These are phyloP conservation scores for Botryotinia convoluta DNA, from an alignment of 2,329 filamentous ascomycete species.

Conservation along the genomic window DNA sequence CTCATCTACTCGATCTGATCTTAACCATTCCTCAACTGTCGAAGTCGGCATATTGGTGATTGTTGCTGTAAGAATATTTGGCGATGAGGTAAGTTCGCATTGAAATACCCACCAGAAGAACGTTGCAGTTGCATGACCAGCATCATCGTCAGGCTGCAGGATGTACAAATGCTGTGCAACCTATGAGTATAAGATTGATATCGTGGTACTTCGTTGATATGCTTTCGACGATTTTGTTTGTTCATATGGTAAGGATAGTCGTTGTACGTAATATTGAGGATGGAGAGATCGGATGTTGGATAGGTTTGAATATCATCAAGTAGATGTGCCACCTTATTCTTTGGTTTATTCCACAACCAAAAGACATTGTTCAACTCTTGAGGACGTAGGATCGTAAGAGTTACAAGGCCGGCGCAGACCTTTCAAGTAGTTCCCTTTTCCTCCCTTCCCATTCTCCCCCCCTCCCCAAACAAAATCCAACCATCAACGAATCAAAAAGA, in stretches of 20 bases:
- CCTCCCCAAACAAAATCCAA: not conserved
- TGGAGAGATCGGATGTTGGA: slow-evolving; percentile 20
- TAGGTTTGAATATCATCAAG: slow-evolving; percentile 13
- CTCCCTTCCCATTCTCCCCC: not conserved
- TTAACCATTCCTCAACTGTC: slow-evolving; percentile 39
- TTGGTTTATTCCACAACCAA: slow-evolving; percentile 3
- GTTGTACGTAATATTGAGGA: slow-evolving; percentile 7
- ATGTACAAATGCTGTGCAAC: slow-evolving; percentile 38
- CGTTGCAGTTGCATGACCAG: slow-evolving; percentile 38
- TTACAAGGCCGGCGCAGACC: not conserved
- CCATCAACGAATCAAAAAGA: not conserved
- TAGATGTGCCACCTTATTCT: slow-evolving; percentile 28
- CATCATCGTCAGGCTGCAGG: slow-evolving; percentile 37
- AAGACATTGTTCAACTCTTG: not conserved
- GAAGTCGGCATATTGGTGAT: slow-evolving; percentile 35
- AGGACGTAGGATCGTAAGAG: not conserved
- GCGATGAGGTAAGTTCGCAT: slow-evolving; percentile 22
- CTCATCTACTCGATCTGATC: slow-evolving; percentile 31
- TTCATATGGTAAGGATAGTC: slow-evolving; percentile 8
- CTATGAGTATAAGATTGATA: slow-evolving; percentile 21
- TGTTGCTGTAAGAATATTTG: slow-evolving; percentile 25
- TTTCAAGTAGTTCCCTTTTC: not conserved
- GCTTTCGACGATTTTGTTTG: slow-evolving; percentile 4
- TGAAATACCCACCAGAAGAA: slow-evolving; percentile 29
- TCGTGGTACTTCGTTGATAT: slow-evolving; percentile 13